Evolutionary conservation across 768 basidiomycete species (phyloP).

Genomic region (Trametes elegans): DNA sequence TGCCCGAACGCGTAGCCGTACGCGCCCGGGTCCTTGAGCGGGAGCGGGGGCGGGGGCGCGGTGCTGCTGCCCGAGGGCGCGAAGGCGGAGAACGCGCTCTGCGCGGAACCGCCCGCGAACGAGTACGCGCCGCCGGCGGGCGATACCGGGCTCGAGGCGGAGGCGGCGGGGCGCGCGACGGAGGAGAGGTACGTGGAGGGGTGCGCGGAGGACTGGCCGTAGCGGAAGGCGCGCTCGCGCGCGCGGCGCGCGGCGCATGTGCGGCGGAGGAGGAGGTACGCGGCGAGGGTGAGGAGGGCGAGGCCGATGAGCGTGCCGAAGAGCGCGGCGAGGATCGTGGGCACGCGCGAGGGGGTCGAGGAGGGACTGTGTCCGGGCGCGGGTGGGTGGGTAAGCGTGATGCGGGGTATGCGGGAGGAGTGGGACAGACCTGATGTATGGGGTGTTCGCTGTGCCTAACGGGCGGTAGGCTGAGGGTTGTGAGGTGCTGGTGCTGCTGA

Average conservation of each 20-base stretch:
- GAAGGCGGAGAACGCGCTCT: no score
- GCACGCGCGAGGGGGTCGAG: slow-evolving; percentile 8
- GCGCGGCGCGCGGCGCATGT: slow-evolving; percentile 15
- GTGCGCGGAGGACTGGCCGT: slow-evolving; percentile 18
- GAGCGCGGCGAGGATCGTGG: slow-evolving; percentile 18
- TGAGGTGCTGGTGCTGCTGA: no score
- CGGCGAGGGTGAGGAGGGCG: slow-evolving; percentile 9
- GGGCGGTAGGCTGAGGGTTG: no score
- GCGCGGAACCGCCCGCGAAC: not conserved
- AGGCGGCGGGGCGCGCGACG: not conserved
- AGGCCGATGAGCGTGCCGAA: slow-evolving; percentile 26
- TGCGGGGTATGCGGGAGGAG: not conserved
- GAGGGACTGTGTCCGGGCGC: not conserved
- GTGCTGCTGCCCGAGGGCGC: no score
- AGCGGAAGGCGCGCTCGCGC: slow-evolving; percentile 23
- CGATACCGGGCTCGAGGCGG: not conserved
- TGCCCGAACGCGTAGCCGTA: not conserved
- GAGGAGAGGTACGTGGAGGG: not conserved
- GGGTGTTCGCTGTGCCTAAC: no score
- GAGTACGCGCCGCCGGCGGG: not conserved
- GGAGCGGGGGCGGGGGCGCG: no score
- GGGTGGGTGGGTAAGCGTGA: not conserved
- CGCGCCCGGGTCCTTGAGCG: no score
- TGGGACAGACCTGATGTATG: no score
- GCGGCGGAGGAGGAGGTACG: slow-evolving; percentile 20